phyloP scores from a whole-genome alignment of 345 rosid genomes.

The Geranium brycei region DNA sequence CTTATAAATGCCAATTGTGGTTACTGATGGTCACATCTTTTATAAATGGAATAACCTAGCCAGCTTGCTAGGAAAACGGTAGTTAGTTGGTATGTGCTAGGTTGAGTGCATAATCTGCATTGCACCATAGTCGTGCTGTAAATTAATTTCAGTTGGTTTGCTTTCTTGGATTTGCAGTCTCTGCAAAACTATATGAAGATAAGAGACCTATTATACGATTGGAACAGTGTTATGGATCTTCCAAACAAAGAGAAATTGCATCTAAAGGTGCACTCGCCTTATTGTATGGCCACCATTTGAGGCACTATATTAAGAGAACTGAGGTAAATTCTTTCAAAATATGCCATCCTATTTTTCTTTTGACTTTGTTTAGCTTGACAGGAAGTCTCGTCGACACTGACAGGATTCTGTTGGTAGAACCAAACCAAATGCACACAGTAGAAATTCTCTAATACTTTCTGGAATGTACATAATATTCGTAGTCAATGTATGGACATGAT shows the following conservation, averaged over 20 bases:
- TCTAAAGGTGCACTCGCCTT: constrained; percentile 56
- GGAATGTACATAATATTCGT: neutral
- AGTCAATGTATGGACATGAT: neutral
- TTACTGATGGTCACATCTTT: neutral
- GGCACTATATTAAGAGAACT: constrained; percentile 46
- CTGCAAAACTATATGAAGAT: constrained; percentile 40
- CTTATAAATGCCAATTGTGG: neutral
- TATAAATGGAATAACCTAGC: neutral
- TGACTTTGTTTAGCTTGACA: neutral
- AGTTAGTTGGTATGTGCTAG: neutral
- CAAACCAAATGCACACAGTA: neutral
- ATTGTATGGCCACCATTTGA: constrained; percentile 44
- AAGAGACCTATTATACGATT: constrained; percentile 42
- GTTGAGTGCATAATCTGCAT: neutral
- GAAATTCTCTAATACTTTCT: neutral
- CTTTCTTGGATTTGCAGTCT: constrained; percentile 23
- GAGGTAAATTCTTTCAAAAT: constrained; percentile 33
- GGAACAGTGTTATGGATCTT: constrained; percentile 52
- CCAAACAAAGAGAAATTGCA: constrained; percentile 44
- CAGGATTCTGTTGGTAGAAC: neutral
- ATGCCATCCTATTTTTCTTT: neutral
- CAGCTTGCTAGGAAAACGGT: neutral
- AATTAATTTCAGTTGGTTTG: constrained; percentile 6
- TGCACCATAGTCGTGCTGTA: neutral
- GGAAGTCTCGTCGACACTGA: neutral